A percentile compares a stretch with the other conserved stretches of the same genome.
Evolutionary conservation across 2,329 filamentous ascomycete genomes (phyloP).

Genomic region (Paecilomyces niveus): DNA sequence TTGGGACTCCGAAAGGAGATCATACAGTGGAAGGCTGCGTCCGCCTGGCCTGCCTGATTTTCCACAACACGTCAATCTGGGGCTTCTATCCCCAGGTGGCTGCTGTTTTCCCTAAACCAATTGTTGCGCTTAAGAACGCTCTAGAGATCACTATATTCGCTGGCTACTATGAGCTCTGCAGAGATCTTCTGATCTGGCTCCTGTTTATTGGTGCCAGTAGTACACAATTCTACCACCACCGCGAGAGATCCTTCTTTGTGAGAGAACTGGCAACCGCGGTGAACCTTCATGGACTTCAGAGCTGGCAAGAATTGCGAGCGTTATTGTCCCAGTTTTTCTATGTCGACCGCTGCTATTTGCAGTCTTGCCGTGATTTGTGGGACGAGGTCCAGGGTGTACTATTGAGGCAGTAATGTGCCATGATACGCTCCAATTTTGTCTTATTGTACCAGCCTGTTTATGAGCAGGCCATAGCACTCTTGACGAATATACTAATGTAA

Average conservation of each 20-base stretch:
- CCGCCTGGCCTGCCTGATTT: conserved; percentile 30
- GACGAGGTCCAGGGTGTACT: conserved; percentile 19
- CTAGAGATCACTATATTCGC: conserved; percentile 25
- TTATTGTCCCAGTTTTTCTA: conserved; percentile 29
- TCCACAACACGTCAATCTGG: conserved; percentile 35
- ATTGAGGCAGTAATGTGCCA: conserved; percentile 5
- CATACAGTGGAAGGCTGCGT: conserved; percentile 30
- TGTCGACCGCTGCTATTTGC: conserved; percentile 25
- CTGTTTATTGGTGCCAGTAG: conserved; percentile 30
- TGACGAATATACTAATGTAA: background rate
- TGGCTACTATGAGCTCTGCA: conserved; percentile 24
- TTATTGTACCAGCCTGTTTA: background rate
- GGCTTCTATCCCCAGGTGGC: conserved; percentile 30
- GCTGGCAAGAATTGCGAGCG: conserved; percentile 26
- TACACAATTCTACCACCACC: conserved; percentile 3
- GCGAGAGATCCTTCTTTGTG: conserved; percentile 23
- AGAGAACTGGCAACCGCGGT: conserved; percentile 22
- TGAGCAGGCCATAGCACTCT: background rate
- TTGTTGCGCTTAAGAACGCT: conserved; percentile 24
- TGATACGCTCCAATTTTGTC: background rate
- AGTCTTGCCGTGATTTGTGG: conserved; percentile 24
- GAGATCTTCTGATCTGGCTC: conserved; percentile 29
- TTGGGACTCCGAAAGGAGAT: conserved; percentile 26
- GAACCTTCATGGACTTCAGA: conserved; percentile 17
- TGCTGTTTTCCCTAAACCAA: conserved; percentile 27